These are phyloP conservation scores for Pythium plurisporium DNA, from an alignment of 352 stramenopile genomes.

Conservation along the genomic window DNA sequence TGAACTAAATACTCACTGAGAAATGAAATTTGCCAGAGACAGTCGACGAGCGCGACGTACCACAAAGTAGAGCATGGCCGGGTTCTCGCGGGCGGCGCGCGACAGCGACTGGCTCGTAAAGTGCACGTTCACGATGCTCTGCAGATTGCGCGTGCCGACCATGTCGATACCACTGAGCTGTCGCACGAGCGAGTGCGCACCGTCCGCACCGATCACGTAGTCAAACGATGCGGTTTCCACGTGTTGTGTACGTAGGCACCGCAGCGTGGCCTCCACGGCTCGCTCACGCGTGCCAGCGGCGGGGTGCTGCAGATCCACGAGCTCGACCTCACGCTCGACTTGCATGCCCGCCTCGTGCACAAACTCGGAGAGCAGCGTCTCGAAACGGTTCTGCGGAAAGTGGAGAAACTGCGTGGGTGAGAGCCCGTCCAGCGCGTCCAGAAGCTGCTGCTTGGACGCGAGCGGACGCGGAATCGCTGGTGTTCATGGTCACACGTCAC, in stretches of 20 bases:
- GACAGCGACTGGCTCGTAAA: conserved; percentile 84
- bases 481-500: background rate
- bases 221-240: conserved; percentile 50
- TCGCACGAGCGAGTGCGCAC: conserved; percentile 83
- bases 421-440: conserved; percentile 33
- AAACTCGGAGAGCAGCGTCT: conserved; percentile 56
- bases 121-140: conserved; percentile 94
- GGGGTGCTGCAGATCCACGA: conserved; percentile 34
- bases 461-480: conserved; percentile 42
- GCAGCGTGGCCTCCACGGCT: conserved; percentile 27
- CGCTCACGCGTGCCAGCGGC: background rate
- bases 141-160: conserved; percentile 68
- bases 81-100: conserved; percentile 46
- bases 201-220: conserved; percentile 90
- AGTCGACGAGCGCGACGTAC: conserved; percentile 23
- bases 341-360: conserved; percentile 36
- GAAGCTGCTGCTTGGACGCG: conserved; percentile 28
- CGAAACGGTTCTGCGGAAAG: conserved; percentile 83
- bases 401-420: conserved; percentile 82
- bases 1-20: conserved; percentile 39
- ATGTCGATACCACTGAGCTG: conserved; percentile 65
- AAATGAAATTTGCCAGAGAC: background rate
- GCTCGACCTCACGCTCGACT: conserved; percentile 60
- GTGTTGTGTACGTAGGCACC: conserved; percentile 32
- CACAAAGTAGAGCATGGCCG: conserved; percentile 94